These are phyloP conservation scores for Otatea glauca DNA, from an alignment of 176 grass and related monocot species.

Conservation along the genomic window DNA sequence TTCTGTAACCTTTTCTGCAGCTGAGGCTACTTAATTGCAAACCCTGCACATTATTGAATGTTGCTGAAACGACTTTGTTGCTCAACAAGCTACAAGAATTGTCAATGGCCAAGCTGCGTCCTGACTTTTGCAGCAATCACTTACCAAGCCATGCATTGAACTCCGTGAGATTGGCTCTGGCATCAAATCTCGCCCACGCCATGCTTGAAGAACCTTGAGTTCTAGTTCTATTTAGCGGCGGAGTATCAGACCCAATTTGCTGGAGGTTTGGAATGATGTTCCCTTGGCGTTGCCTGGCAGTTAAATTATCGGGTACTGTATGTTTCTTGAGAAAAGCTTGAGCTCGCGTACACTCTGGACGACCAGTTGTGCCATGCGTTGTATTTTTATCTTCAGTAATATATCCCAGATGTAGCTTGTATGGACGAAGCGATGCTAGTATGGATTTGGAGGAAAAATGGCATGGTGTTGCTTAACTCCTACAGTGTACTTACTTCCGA, in stretches of 20 bases:
- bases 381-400: conserved; percentile 32
- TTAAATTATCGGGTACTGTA: conserved; percentile 2
- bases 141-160: conserved; percentile 60
- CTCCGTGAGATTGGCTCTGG: conserved; percentile 74
- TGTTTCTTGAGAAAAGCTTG: conserved; percentile 21
- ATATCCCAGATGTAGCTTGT: neutral
- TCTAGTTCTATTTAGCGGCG: neutral
- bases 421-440: neutral
- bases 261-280: neutral
- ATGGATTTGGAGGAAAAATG: neutral
- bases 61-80: conserved; percentile 79
- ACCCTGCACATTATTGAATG: conserved; percentile 59
- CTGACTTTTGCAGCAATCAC: conserved; percentile 65
- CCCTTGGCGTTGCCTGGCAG: neutral
- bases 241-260: neutral
- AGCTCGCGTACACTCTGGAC: neutral
- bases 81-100: conserved; percentile 89
- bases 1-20: conserved; percentile 45
- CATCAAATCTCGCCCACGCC: conserved; percentile 72
- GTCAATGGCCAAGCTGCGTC: conserved; percentile 74
- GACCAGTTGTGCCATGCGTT: conserved; percentile 6
- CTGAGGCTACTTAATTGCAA: conserved; percentile 78
- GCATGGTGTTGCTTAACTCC: neutral
- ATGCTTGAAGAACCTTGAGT: conserved; percentile 79
- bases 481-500: neutral